A percentile compares a stretch with the other conserved stretches of the same genome.
These are phyloP conservation scores for Botrytis fragariae DNA, from an alignment of 2,329 filamentous ascomycete species.

Conservation along the genomic window DNA sequence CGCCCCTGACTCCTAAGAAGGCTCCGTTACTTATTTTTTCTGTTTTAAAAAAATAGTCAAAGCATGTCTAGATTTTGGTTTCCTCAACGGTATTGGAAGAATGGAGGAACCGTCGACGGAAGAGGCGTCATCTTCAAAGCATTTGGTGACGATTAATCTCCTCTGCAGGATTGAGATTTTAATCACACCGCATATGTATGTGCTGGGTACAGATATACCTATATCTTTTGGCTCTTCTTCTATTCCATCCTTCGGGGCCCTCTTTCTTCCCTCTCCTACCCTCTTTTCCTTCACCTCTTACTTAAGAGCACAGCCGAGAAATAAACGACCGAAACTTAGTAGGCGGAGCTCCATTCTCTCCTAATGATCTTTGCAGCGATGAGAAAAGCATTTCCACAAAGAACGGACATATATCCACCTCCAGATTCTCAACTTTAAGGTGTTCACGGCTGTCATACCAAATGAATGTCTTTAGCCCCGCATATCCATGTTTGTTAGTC, in stretches of 20 bases:
- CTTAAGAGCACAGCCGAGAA: neutral
- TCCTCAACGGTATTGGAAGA: neutral
- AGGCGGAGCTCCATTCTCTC: neutral
- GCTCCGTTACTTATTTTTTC: neutral
- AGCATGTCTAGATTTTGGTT: neutral
- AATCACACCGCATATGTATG: neutral
- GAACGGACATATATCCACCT: neutral
- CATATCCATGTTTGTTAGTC: neutral
- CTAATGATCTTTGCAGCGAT: neutral
- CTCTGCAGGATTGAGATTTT: neutral
- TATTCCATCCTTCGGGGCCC: neutral
- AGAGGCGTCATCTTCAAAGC: neutral
- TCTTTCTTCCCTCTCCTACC: neutral
- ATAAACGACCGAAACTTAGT: neutral
- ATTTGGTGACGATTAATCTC: neutral
- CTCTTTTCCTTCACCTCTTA: neutral
- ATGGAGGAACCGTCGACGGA: neutral
- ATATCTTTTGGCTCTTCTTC: neutral
- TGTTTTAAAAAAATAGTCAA: neutral
- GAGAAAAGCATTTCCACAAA: neutral
- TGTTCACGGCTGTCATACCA: neutral
- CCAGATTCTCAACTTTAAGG: neutral
- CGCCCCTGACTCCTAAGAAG: neutral
- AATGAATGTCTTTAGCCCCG: slow-evolving; percentile 2
- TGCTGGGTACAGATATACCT: neutral